Evolutionary conservation across 257 asterid genomes (phyloP).

Genomic region (Solanum medicagineum): DNA sequence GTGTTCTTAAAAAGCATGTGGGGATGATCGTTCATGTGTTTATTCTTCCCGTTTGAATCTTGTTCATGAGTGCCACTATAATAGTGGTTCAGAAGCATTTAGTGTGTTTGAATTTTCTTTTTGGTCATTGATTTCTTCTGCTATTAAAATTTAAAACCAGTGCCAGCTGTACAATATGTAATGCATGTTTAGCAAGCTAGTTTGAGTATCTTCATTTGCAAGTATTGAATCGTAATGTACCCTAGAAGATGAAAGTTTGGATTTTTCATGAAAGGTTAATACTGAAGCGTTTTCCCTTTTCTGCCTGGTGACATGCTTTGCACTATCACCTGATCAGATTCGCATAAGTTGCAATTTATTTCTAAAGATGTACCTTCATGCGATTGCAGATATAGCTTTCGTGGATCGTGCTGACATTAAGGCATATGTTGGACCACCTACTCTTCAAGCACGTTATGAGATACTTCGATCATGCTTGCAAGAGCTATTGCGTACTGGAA

Average conservation of each 20-base stretch:
- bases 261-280: background rate
- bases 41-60: background rate
- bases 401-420: constrained; percentile 98
- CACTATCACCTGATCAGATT: background rate
- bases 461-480: constrained; percentile 77
- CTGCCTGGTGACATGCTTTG: background rate
- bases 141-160: background rate
- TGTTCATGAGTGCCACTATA: background rate
- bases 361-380: constrained; percentile 2
- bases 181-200: background rate
- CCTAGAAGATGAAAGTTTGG: background rate
- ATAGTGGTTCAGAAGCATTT: background rate
- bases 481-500: constrained; percentile 77
- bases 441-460: constrained; percentile 92
- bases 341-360: background rate
- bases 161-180: background rate
- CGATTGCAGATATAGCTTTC: constrained; percentile 76
- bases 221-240: background rate
- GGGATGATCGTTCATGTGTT: background rate
- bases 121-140: background rate
- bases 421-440: constrained; percentile 97
- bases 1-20: background rate
- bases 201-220: background rate
- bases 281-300: background rate
- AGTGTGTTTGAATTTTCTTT: background rate